Conservation (phyloP, 1,284 basidiomycete genomes). For the Ganoderma lucidum region DNA sequence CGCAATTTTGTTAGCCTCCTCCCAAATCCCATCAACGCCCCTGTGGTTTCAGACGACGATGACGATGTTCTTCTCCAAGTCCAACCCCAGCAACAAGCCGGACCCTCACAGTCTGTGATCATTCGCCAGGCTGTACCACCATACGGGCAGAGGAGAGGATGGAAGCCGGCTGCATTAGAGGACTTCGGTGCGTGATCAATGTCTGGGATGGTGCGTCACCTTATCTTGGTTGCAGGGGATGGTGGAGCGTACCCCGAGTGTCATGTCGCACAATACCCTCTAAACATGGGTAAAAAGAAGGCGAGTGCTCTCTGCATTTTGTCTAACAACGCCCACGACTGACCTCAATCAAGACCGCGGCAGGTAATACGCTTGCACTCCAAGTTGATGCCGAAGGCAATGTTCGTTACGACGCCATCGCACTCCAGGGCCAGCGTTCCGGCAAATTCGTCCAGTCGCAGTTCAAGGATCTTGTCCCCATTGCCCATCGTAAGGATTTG, state of each 20-base stretch:
- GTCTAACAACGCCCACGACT: neutral
- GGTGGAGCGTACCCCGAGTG: constrained; percentile 98
- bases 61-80: constrained; percentile 47
- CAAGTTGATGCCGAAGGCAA: constrained; percentile 98
- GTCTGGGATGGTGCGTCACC: neutral
- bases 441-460: constrained; percentile 92
- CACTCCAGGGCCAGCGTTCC: constrained; percentile 90
- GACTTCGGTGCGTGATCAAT: constrained; percentile 76
- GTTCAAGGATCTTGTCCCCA: constrained; percentile 97
- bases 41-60: constrained; percentile 66
- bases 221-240: constrained; percentile 60
- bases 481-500: constrained; percentile 90
- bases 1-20: constrained; percentile 54
- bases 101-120: constrained; percentile 53
- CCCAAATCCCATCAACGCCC: constrained; percentile 69
- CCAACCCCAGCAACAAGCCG: constrained; percentile 37
- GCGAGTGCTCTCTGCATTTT: constrained; percentile 47
- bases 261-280: constrained; percentile 95
- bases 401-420: constrained; percentile 97
- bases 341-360: constrained; percentile 64
- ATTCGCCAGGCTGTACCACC: constrained; percentile 69
- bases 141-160: constrained; percentile 87
- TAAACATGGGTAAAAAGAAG: constrained; percentile 96
- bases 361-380: constrained; percentile 93
- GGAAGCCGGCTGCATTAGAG: constrained; percentile 84